Base-by-base conservation (phyloP, 192 early-diverging fungal species). In the Coemansia sp. region DNA sequence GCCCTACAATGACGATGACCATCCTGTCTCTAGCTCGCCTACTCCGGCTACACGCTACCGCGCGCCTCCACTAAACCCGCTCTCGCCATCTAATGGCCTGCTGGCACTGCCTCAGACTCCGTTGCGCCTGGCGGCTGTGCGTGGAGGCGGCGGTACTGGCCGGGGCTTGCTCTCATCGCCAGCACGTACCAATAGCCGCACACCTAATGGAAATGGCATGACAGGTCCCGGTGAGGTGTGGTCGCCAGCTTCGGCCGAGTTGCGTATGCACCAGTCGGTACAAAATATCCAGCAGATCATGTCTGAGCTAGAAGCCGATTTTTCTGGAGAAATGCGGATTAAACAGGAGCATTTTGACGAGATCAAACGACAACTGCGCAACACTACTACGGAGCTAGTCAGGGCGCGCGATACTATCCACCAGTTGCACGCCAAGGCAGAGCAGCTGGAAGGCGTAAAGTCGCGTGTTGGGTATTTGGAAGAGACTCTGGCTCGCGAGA, bases 221-320 rank as follows among this genome's bases (percentile, higher is more conserved):
- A 12, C 19, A 15, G 27, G 55, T 6, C 6, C 55, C 5, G 71
- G 66, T n/a, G 67, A 39, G 12, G 46, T 73, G 5, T 76, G 74
- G 79, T 70, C 75, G 59, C 69, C 80, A 1, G 69, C 67, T 12
- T 69, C 75, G 23, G 72, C 75, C 4, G 75, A 82, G 51, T 65
- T 67, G 60, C 80, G 80, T 38, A 77, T 82, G 75, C 80, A 72
- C 64, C 68, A 82, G 59, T 84, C 77, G 44, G 74, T 84, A 32
- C 51, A 62, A 59, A 72, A 80, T 51, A 85, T 93, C 32, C 91
- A 92, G 72, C 86, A 85, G 63, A 75, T 91, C 59, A 85, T 92
- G 44, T 77, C 88, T 12, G 87, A 89, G 15, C 66, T 92, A n/a
- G 92, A 93, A 64, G 78, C 81, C 0, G 88, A 93, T 34, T 91